Evolutionary conservation across 2,329 filamentous ascomycete genomes (phyloP).

Genomic region (Fusarium sp.): DNA sequence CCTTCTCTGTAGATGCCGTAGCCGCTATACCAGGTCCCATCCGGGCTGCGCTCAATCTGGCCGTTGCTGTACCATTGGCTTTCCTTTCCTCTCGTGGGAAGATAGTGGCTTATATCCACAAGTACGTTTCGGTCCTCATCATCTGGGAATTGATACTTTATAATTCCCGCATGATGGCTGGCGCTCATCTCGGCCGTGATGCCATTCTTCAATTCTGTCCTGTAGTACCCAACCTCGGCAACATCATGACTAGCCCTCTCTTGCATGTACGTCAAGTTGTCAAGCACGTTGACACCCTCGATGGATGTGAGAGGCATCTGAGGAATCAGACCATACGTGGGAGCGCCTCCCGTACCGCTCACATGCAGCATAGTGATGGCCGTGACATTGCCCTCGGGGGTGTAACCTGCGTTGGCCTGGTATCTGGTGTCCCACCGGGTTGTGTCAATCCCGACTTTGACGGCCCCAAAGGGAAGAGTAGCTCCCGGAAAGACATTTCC

Average conservation of each 20-base stretch:
- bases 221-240: conserved; percentile 64
- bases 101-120: conserved; percentile 59
- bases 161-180: conserved; percentile 59
- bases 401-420: conserved; percentile 50
- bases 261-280: conserved; percentile 60
- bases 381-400: conserved; percentile 55
- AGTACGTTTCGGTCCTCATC: conserved; percentile 53
- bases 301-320: conserved; percentile 57
- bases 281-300: conserved; percentile 55
- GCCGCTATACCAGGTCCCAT: conserved; percentile 54
- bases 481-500: conserved; percentile 57
- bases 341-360: conserved; percentile 65
- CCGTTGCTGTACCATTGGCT: conserved; percentile 55
- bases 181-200: conserved; percentile 60
- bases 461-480: conserved; percentile 55
- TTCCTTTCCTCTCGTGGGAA: conserved; percentile 53
- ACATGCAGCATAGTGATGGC: conserved; percentile 64
- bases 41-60: conserved; percentile 49
- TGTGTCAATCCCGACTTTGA: conserved; percentile 56
- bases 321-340: conserved; percentile 65
- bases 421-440: conserved; percentile 30
- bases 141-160: conserved; percentile 60
- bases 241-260: conserved; percentile 50
- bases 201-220: conserved; percentile 58
- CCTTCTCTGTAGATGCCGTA: conserved; percentile 53